These are phyloP conservation scores for Penicillium sumatraense DNA, from an alignment of 2,329 filamentous ascomycete genomes.

Conservation along the genomic window DNA sequence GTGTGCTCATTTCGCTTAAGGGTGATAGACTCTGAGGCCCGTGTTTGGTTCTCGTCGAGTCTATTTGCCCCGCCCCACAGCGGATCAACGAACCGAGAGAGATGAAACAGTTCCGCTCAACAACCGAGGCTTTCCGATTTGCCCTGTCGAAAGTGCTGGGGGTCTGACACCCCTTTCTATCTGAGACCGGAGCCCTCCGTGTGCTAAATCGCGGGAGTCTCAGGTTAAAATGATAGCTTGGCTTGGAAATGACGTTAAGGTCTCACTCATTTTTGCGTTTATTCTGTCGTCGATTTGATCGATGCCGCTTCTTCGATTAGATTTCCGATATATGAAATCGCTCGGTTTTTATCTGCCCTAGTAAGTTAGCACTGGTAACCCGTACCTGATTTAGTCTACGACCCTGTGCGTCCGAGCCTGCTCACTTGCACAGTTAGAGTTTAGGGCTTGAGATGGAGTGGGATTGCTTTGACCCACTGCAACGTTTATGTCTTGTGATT, in stretches of 20 bases:
- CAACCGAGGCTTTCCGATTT: slow-evolving; percentile 33
- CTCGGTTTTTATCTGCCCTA: not conserved
- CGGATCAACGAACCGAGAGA: slow-evolving; percentile 28
- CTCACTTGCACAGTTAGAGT: not conserved
- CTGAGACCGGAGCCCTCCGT: slow-evolving; percentile 25
- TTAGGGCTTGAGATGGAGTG: not conserved
- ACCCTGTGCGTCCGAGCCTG: not conserved
- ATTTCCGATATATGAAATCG: not conserved
- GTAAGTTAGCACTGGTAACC: no score
- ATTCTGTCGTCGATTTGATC: not conserved
- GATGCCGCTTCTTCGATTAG: no score
- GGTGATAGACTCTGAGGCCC: not conserved
- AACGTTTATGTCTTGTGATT: not conserved
- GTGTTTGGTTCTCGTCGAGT: slow-evolving; percentile 9
- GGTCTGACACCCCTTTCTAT: slow-evolving; percentile 13
- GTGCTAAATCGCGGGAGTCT: slow-evolving; percentile 21
- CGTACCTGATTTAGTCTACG: not conserved
- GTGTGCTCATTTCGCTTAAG: slow-evolving; percentile 4
- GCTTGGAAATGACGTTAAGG: slow-evolving; percentile 18
- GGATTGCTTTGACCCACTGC: not conserved
- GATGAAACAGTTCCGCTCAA: slow-evolving; percentile 24
- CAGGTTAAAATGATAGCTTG: slow-evolving; percentile 19
- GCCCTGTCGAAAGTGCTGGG: slow-evolving; percentile 11
- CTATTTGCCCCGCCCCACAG: slow-evolving; percentile 24
- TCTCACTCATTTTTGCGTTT: slow-evolving; percentile 1